Conservation (phyloP, 2,329 filamentous ascomycete species). For the Tolypocladium nubicola region DNA sequence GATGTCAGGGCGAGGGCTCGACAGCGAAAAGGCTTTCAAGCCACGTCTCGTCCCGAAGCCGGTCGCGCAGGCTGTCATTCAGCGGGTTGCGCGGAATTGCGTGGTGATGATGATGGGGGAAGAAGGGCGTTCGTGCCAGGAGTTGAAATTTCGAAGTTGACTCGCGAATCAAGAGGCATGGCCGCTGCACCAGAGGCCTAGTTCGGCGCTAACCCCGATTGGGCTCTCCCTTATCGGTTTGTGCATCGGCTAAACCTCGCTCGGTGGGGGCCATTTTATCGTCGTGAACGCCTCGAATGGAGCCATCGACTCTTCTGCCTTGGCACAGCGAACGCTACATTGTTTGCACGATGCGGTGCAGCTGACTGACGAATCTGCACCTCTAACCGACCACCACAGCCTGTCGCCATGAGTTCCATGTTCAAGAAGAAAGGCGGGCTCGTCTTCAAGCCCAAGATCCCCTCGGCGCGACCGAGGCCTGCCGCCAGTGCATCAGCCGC, state of each 20-base stretch:
- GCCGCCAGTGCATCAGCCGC: conserved; percentile 25
- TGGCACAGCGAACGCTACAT: not conserved
- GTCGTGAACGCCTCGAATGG: not conserved
- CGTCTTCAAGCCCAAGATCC: conserved; percentile 62
- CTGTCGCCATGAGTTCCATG: conserved; percentile 46
- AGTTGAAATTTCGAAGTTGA: conserved; percentile 36
- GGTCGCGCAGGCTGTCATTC: conserved; percentile 23
- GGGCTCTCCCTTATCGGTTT: conserved; percentile 20
- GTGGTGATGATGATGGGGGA: conserved; percentile 17
- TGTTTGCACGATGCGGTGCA: conserved; percentile 13
- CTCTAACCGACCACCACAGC: not conserved
- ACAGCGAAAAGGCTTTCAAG: conserved; percentile 17
- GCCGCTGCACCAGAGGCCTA: conserved; percentile 25
- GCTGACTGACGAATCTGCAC: not conserved
- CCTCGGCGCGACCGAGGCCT: conserved; percentile 39
- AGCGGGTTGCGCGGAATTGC: conserved; percentile 19
- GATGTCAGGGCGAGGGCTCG: conserved; percentile 16
- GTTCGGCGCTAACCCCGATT: conserved; percentile 20
- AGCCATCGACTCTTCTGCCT: not conserved
- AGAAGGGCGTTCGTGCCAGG: conserved; percentile 21
- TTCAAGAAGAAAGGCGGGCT: conserved; percentile 54
- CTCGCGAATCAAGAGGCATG: conserved; percentile 27
- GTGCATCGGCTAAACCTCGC: conserved; percentile 22
- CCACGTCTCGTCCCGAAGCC: conserved; percentile 22
- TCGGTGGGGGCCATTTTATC: not conserved